Percentiles rank a stretch among this genome's conserved stretches.
phyloP scores from a whole-genome alignment of 1,284 basidiomycete species.

The Lentinus polychrous region DNA sequence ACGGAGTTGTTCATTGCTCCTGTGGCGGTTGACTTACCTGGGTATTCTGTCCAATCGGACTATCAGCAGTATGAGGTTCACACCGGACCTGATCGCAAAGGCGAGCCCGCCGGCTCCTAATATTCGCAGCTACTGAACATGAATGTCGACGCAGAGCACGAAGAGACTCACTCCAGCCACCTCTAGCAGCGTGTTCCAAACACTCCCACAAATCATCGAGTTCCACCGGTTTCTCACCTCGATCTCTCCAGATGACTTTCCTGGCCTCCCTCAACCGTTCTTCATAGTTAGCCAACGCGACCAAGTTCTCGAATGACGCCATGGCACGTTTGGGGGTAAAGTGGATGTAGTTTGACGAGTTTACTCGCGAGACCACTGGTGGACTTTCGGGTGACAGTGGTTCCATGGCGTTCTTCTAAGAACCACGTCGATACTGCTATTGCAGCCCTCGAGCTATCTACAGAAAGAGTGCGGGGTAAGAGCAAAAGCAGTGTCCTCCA shows the following conservation, averaged over 20 bases:
- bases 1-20: not conserved
- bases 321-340: slow-evolving; percentile 46
- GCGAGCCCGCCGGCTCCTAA: slow-evolving; percentile 75
- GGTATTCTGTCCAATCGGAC: slow-evolving; percentile 61
- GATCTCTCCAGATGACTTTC: slow-evolving; percentile 79
- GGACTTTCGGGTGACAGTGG: too few relatives aligned
- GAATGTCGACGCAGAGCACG: not conserved
- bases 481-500: too few relatives aligned
- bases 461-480: too few relatives aligned
- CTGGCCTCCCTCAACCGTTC: slow-evolving; percentile 61
- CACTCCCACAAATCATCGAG: slow-evolving; percentile 65
- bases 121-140: not conserved
- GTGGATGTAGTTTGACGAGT: slow-evolving; percentile 8
- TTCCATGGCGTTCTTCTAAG: too few relatives aligned
- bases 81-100: slow-evolving; percentile 71
- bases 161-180: slow-evolving; percentile 66
- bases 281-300: slow-evolving; percentile 72
- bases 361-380: too few relatives aligned
- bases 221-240: slow-evolving; percentile 70
- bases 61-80: slow-evolving; percentile 73
- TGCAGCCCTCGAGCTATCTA: too few relatives aligned
- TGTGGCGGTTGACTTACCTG: slow-evolving; percentile 35
- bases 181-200: slow-evolving; percentile 65
- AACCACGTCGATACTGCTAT: too few relatives aligned
- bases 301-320: slow-evolving; percentile 67